Conservation (phyloP, 2,329 filamentous ascomycete genomes). For the Escovopsis sp. region DNA sequence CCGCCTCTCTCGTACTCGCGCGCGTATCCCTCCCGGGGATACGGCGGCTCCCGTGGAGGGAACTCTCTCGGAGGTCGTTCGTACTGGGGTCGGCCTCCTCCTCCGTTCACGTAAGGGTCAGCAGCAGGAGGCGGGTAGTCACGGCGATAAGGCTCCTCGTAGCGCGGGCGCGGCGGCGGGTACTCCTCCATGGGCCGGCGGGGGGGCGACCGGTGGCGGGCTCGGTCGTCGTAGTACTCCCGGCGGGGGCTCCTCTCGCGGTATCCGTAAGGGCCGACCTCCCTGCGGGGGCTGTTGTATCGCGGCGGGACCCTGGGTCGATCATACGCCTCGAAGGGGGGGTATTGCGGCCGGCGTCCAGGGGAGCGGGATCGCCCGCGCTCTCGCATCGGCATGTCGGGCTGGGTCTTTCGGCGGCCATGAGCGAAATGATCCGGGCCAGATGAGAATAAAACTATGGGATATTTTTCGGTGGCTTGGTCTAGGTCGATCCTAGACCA, state of each 20-base stretch:
- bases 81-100: conserved; percentile 31
- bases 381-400: conserved; percentile 56
- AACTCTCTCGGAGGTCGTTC: conserved; percentile 38
- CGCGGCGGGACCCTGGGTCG: conserved; percentile 55
- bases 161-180: conserved; percentile 48
- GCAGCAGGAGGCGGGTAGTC: conserved; percentile 50
- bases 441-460: too few species aligned
- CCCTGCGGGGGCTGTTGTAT: conserved; percentile 69
- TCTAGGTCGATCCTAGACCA: too few species aligned
- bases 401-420: conserved; percentile 48
- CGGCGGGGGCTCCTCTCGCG: conserved; percentile 76
- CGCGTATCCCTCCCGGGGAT: conserved; percentile 26
- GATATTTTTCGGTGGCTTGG: too few species aligned
- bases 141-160: conserved; percentile 64
- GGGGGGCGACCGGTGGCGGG: conserved; percentile 66
- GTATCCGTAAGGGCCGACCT: conserved; percentile 52
- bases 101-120: conserved; percentile 43
- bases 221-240: conserved; percentile 76
- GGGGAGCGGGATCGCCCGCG: conserved; percentile 69
- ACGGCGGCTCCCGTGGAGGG: conserved; percentile 28
- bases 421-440: not conserved
- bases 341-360: conserved; percentile 43
- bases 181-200: conserved; percentile 71
- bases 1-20: conserved; percentile 36
- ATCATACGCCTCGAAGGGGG: conserved; percentile 64